Conservation (phyloP, 2,329 filamentous ascomycete genomes). For the Hypoxylon sp. region DNA sequence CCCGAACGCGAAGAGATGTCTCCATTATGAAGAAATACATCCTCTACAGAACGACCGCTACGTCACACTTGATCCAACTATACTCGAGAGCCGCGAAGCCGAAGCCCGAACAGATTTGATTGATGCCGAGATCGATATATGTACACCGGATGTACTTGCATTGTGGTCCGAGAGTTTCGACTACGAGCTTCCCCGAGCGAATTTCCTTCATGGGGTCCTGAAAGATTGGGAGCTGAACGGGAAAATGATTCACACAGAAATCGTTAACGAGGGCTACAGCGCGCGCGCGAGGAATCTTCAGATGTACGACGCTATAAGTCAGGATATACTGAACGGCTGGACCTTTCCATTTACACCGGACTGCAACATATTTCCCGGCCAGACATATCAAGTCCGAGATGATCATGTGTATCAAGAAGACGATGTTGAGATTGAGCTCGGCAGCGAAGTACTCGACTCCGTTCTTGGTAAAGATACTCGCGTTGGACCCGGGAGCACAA, state of each 20-base stretch:
- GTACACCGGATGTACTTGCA: constrained; percentile 92
- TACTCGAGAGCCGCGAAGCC: constrained; percentile 78
- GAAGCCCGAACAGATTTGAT: constrained; percentile 88
- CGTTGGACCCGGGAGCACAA: constrained; percentile 74
- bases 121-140: constrained; percentile 96
- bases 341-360: constrained; percentile 90
- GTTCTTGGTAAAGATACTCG: constrained; percentile 80
- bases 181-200: constrained; percentile 86
- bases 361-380: constrained; percentile 80
- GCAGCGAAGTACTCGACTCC: constrained; percentile 74
- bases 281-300: constrained; percentile 86
- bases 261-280: constrained; percentile 83
- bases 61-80: constrained; percentile 77
- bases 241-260: constrained; percentile 93
- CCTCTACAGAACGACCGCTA: constrained; percentile 71
- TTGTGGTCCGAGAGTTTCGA: constrained; percentile 98
- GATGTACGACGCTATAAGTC: constrained; percentile 88
- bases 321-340: constrained; percentile 87
- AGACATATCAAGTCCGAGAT: constrained; percentile 76
- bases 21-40: constrained; percentile 94
- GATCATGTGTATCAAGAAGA: constrained; percentile 81
- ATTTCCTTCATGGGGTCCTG: constrained; percentile 89
- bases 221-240: constrained; percentile 98
- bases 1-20: constrained; percentile 77
- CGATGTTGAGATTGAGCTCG: constrained; percentile 75